Evolutionary conservation across 1,284 basidiomycete species (phyloP).

Genomic region (Anthracocystis walkeri): DNA sequence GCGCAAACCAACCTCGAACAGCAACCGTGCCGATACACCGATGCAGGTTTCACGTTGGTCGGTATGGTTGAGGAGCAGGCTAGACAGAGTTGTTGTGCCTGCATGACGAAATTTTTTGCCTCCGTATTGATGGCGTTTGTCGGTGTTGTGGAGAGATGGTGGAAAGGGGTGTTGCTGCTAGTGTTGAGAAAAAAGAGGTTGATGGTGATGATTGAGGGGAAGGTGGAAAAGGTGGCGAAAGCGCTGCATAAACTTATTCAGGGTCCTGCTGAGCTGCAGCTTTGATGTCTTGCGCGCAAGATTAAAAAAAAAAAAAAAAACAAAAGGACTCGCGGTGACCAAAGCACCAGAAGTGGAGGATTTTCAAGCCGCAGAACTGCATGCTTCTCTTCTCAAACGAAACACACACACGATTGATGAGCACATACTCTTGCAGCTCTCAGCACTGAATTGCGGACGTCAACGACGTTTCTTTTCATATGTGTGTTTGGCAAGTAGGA

Average conservation of each 20-base stretch:
- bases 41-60: conserved; percentile 15
- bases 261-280: conserved; percentile 8
- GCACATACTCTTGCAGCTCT: too few species aligned
- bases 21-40: conserved; percentile 46
- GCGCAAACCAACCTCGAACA: conserved; percentile 38
- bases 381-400: too few species aligned
- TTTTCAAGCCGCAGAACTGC: too few species aligned
- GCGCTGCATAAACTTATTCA: background rate
- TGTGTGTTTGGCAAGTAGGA: too few species aligned
- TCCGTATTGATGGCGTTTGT: background rate
- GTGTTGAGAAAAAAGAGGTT: background rate
- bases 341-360: background rate
- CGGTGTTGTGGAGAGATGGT: background rate
- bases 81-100: conserved; percentile 29
- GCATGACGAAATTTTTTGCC: conserved; percentile 6
- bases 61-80: conserved; percentile 42
- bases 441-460: too few species aligned
- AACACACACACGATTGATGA: too few species aligned
- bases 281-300: background rate
- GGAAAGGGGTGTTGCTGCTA: background rate
- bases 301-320: background rate
- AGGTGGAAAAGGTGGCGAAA: background rate
- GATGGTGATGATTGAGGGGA: background rate
- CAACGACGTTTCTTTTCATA: too few species aligned
- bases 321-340: background rate